Base-by-base conservation (phyloP, 306 rosid species). In the Inga oerstediana region DNA sequence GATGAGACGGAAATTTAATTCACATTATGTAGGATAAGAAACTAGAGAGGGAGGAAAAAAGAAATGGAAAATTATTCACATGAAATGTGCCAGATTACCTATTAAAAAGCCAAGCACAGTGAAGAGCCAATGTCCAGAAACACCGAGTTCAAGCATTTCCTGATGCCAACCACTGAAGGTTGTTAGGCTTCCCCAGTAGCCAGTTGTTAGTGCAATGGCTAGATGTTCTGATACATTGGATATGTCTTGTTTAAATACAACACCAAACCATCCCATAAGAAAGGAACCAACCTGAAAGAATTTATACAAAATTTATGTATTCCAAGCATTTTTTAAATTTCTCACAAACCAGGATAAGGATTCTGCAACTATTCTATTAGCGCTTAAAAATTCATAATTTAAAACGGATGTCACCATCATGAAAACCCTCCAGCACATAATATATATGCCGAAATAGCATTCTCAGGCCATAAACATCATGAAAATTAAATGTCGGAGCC, bases 121-220 rank as follows among this genome's bases (percentile, higher is more conserved):
- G 7, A 71, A 85, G 54, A 87, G 85, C 93, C 92, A 90, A 39
- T 77, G 89, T 83, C 91, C 92, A 45, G 85, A 78, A 51, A 80
- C 86, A 64, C 82, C 81, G 65, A 92, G 92, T 71, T 92, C 93
- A 74, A 92, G 80, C 96, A 92, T 90, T 84, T 90, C 78, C 87
- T 92, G 96, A 79, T 89, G 89, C 93, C 94, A 92, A 79, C 92
- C 90, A 13, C 91, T 92, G 87, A 92, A 88, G 24, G 93, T 92
- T 62, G 93, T 92, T 51, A 90, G 84, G 87, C 96, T 92, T 70
- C 94, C 94, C 67, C 89, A 80, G 83, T 84, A 92, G 70, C 94
- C 94, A 10, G 91, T 92, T 12, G 90, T 52, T 37, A 92, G 80
- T 65, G 89, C 93, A 51, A 92, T 88, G 34, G 91, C 91, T 34